A percentile compares a stretch with the other conserved stretches of the same genome.
Evolutionary conservation across 2,329 filamentous ascomycete genomes (phyloP).

Genomic region (Diplodia sapinea): DNA sequence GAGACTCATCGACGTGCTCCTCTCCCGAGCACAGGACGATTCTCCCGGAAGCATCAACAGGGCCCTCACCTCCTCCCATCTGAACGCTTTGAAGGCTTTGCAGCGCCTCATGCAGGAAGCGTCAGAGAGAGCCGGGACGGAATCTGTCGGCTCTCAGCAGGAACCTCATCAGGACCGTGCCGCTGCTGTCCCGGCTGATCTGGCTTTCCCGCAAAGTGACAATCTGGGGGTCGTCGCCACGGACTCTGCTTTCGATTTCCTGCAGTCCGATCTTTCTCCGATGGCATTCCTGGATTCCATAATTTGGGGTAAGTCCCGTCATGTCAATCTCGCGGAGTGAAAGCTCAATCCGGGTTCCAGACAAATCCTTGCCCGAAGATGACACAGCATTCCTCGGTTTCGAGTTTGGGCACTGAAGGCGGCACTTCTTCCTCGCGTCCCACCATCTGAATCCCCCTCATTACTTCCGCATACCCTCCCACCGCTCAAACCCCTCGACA

Average conservation of each 20-base stretch:
- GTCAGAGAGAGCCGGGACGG: not conserved
- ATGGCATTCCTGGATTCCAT: conserved; percentile 26
- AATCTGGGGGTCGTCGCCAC: not conserved
- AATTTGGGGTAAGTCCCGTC: conserved; percentile 10
- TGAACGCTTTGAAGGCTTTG: conserved; percentile 14
- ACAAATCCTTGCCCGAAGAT: not conserved
- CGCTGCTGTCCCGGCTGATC: not conserved
- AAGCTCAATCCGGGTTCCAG: not conserved
- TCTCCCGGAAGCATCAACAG: not conserved
- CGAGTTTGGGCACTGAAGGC: not conserved
- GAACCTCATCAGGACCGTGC: not conserved
- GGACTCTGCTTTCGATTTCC: not conserved
- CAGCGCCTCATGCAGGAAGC: not conserved
- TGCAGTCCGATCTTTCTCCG: conserved; percentile 6
- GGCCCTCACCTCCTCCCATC: conserved; percentile 4
- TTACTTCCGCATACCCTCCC: conserved; percentile 41
- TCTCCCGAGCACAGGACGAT: not conserved
- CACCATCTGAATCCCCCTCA: not conserved
- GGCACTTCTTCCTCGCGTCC: not conserved
- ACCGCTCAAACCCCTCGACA: conserved; percentile 49
- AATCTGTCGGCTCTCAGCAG: not conserved
- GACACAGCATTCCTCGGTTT: not conserved
- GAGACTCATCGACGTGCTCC: conserved; percentile 5
- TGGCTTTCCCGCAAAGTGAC: not conserved
- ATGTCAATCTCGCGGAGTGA: not conserved